These are phyloP conservation scores for Ceratorhiza oryzae-sativae DNA, from an alignment of 1,284 basidiomycete genomes.

Conservation along the genomic window DNA sequence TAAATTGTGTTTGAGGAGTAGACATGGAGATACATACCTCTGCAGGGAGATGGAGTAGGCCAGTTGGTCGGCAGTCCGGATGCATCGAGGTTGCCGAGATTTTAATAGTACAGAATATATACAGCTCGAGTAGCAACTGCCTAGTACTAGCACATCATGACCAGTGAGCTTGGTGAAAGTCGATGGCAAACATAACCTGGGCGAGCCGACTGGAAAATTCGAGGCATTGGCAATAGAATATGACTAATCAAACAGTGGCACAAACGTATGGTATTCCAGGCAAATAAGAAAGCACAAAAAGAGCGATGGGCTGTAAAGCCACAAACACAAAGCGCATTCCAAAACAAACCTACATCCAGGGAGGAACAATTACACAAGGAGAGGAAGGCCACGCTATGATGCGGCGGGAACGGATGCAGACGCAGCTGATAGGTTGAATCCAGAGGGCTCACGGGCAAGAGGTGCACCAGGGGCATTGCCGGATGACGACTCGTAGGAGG, in stretches of 20 bases:
- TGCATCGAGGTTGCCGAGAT: background rate
- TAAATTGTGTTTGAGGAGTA: background rate
- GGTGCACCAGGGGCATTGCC: constrained; percentile 55
- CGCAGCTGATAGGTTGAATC: constrained; percentile 54
- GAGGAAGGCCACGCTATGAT: background rate
- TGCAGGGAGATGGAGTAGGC: constrained; percentile 21
- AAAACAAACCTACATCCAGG: constrained; percentile 20
- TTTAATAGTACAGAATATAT: constrained; percentile 22
- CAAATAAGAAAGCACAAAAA: constrained; percentile 17
- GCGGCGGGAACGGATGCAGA: constrained; percentile 83
- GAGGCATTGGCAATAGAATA: background rate
- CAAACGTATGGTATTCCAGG: constrained; percentile 6
- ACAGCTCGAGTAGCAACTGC: background rate
- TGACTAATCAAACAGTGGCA: constrained; percentile 25
- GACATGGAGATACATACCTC: constrained; percentile 8
- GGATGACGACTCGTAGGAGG: constrained; percentile 40
- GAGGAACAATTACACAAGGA: background rate
- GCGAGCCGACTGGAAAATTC: background rate
- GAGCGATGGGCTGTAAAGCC: constrained; percentile 14
- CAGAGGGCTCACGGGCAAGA: constrained; percentile 16
- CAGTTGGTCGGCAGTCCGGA: constrained; percentile 2
- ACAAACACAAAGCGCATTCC: constrained; percentile 14
- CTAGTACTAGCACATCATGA: constrained; percentile 5
- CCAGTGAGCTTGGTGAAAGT: background rate
- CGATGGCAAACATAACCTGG: constrained; percentile 1